A percentile compares a stretch with the other conserved stretches of the same genome.
phyloP scores from a whole-genome alignment of 345 rosid species.

The Rhodamnia argentea region DNA sequence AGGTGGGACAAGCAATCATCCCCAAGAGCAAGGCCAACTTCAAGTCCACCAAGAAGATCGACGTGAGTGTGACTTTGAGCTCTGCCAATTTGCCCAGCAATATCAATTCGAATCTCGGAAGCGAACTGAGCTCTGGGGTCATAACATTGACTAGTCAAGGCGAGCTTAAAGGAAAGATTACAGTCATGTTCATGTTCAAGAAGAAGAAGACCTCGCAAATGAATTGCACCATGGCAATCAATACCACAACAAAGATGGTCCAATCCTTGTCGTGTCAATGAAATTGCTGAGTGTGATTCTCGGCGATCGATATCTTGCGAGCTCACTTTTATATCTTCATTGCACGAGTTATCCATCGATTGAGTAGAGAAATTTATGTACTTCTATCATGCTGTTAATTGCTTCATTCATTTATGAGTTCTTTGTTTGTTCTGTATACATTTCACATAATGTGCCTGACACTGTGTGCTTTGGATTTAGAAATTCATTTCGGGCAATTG shows the following conservation, averaged over 20 bases:
- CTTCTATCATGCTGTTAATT: neutral
- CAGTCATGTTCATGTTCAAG: slow-evolving; percentile 1
- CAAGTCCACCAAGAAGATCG: slow-evolving; percentile 7
- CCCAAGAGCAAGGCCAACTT: slow-evolving; percentile 8
- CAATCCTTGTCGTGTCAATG: neutral
- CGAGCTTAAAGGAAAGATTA: slow-evolving; percentile 1
- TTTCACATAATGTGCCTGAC: neutral
- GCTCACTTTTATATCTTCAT: neutral
- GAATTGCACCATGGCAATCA: slow-evolving; percentile 6
- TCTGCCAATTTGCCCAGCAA: neutral
- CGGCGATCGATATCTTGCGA: neutral
- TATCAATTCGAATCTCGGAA: neutral
- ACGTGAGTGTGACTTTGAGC: neutral
- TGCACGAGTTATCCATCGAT: neutral
- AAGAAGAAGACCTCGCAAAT: neutral
- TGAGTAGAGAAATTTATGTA: neutral
- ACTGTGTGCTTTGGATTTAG: neutral
- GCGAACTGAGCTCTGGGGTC: neutral
- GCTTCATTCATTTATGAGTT: neutral
- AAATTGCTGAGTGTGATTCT: neutral
- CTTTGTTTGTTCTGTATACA: neutral
- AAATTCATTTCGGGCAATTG: too few species aligned
- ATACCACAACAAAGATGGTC: neutral
- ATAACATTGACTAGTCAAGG: neutral
- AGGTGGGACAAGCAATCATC: neutral